A percentile compares a stretch with the other conserved stretches of the same genome.
phyloP scores from a whole-genome alignment of 2,329 filamentous ascomycete genomes.

The Fusarium humuli region DNA sequence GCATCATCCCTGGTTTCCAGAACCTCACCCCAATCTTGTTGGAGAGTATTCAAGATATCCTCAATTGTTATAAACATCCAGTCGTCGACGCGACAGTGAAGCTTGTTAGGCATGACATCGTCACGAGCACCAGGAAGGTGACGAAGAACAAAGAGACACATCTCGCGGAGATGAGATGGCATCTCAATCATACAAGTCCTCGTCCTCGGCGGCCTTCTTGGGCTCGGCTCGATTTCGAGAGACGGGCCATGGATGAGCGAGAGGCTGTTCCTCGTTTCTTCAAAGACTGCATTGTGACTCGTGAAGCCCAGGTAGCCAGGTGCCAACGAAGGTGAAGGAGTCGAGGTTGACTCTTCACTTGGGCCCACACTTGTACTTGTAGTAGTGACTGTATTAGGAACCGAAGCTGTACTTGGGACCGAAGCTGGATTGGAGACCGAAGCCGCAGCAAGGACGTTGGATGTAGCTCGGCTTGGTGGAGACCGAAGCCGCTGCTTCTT shows the following conservation, averaged over 20 bases:
- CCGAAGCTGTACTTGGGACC: neutral
- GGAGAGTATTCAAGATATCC: constrained; percentile 50
- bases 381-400: neutral
- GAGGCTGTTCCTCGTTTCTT: constrained; percentile 56
- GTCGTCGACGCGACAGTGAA: constrained; percentile 43
- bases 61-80: constrained; percentile 50
- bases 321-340: constrained; percentile 32
- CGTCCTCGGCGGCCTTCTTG: constrained; percentile 5
- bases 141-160: constrained; percentile 53
- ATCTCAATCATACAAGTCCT: constrained; percentile 33
- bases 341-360: constrained; percentile 15
- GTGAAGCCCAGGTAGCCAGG: constrained; percentile 60
- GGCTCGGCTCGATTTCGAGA: constrained; percentile 11
- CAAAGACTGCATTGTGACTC: constrained; percentile 56
- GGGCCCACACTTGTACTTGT: neutral
- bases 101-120: constrained; percentile 38
- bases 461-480: neutral
- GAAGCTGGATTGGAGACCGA: neutral
- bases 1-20: constrained; percentile 43
- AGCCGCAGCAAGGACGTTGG: neutral
- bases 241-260: constrained; percentile 49
- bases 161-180: constrained; percentile 50
- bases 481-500: constrained; percentile 31
- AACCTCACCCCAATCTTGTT: constrained; percentile 48
- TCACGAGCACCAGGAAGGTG: constrained; percentile 48